A percentile compares a stretch with the other conserved stretches of the same genome.
phyloP scores from a whole-genome alignment of 2,329 filamentous ascomycete species.

The Zymoseptoria passerinii region DNA sequence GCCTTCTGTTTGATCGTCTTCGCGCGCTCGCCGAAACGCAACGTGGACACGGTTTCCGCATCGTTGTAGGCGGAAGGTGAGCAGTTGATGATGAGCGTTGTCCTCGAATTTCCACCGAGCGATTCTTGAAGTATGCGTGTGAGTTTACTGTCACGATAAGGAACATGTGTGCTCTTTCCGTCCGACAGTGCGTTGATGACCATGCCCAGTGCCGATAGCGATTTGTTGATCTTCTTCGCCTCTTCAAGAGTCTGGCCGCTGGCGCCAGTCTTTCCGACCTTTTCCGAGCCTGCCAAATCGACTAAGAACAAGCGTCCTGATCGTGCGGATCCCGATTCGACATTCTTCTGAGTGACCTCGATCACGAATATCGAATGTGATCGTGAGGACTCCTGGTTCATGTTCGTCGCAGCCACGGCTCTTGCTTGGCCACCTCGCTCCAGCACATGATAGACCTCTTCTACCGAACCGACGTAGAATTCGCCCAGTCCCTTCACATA shows the following conservation, averaged over 20 bases:
- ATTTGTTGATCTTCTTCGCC: constrained; percentile 99
- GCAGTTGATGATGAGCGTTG: constrained; percentile 97
- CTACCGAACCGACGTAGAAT: constrained; percentile 90
- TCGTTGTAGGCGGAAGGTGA: constrained; percentile 99
- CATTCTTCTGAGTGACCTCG: constrained; percentile 94
- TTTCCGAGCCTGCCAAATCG: constrained; percentile 95
- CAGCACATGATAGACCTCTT: constrained; percentile 96
- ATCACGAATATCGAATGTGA: constrained; percentile 98
- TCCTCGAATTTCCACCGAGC: constrained; percentile 92
- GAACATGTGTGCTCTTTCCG: constrained; percentile 91
- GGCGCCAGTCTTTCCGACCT: constrained; percentile 96
- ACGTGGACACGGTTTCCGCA: constrained; percentile 80
- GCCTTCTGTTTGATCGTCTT: constrained; percentile 99
- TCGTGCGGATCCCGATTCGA: constrained; percentile 91
- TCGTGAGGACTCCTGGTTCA: constrained; percentile 97
- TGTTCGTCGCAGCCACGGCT: constrained; percentile 93
- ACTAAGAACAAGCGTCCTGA: constrained; percentile 95
- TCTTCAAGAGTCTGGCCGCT: constrained; percentile 96
- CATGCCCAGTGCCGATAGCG: constrained; percentile 94
- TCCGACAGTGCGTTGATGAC: constrained; percentile 97
- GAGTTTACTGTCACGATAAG: constrained; percentile 95
- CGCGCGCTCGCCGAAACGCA: constrained; percentile 89
- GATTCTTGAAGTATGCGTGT: constrained; percentile 96
- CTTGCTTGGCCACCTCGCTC: constrained; percentile 80
- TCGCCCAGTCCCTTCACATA: constrained; percentile 94